These are phyloP conservation scores for Coemansia nantahalensis DNA, from an alignment of 192 early-diverging fungal species.

Conservation along the genomic window DNA sequence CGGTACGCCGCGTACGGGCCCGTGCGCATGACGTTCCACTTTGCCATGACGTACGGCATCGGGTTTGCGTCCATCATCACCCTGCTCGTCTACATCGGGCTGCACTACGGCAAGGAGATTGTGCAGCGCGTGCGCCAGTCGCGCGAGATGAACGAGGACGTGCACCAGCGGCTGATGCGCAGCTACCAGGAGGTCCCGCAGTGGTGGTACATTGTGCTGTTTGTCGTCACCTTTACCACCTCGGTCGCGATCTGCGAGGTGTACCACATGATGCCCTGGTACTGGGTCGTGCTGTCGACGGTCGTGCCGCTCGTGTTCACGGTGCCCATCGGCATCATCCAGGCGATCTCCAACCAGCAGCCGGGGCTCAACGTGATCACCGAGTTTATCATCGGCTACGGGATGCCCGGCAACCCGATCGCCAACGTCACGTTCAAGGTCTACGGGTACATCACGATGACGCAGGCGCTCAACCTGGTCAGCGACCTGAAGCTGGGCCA, in stretches of 20 bases:
- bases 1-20: constrained; percentile 64
- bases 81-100: constrained; percentile 64
- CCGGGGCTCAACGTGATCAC: constrained; percentile 82
- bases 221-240: constrained; percentile 36
- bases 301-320: constrained; percentile 62
- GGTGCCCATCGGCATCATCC: constrained; percentile 80
- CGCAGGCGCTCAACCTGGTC: constrained; percentile 72
- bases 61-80: constrained; percentile 67
- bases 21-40: constrained; percentile 69
- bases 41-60: constrained; percentile 69
- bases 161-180: constrained; percentile 73
- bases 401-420: constrained; percentile 76
- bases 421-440: constrained; percentile 87
- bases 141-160: constrained; percentile 62
- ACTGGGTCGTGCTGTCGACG: constrained; percentile 66
- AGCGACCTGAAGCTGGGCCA: constrained; percentile 73
- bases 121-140: constrained; percentile 59
- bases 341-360: constrained; percentile 71
- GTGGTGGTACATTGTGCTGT: constrained; percentile 67
- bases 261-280: constrained; percentile 61
- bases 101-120: constrained; percentile 71
- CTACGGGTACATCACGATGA: constrained; percentile 72
- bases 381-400: constrained; percentile 81
- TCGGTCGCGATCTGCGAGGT: constrained; percentile 47
- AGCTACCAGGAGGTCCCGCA: constrained; percentile 71